Conservation (phyloP, 441 rosid species). For the Mallotus repandus region DNA sequence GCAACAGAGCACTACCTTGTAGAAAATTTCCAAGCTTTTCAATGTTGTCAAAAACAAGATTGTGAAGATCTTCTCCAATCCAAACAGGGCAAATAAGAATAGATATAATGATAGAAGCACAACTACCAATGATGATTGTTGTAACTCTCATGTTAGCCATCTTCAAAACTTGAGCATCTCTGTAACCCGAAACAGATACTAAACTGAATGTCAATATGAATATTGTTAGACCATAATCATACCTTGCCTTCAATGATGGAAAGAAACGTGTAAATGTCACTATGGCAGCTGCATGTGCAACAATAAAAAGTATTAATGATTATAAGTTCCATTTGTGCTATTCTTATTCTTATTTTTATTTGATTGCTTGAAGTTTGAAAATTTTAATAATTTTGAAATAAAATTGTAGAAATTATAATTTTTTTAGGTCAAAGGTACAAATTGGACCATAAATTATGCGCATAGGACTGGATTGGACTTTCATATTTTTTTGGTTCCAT, state of each 20-base stretch:
- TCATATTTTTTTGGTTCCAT: no score
- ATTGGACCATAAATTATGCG: no score
- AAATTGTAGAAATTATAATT: no score
- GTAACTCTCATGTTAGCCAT: conserved; percentile 51
- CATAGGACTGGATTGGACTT: no score
- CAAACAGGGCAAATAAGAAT: conserved; percentile 66
- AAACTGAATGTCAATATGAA: conserved; percentile 66
- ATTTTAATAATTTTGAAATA: neutral
- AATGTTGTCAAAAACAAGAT: conserved; percentile 43
- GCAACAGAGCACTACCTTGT: conserved; percentile 35
- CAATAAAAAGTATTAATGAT: no score
- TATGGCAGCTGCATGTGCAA: conserved; percentile 40
- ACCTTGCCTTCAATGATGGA: conserved; percentile 66
- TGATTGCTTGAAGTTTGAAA: neutral
- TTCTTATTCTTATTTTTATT: neutral
- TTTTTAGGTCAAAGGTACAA: no score
- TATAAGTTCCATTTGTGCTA: neutral
- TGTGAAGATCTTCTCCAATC: conserved; percentile 79
- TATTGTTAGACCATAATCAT: conserved; percentile 56
- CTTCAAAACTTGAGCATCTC: conserved; percentile 47
- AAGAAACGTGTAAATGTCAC: conserved; percentile 66
- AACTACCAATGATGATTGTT: conserved; percentile 58
- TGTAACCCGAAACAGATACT: conserved; percentile 60
- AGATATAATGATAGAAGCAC: conserved; percentile 45
- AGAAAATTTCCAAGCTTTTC: conserved; percentile 57